These are phyloP conservation scores for Arthrinium puccinioides DNA, from an alignment of 2,329 filamentous ascomycete genomes.

Conservation along the genomic window DNA sequence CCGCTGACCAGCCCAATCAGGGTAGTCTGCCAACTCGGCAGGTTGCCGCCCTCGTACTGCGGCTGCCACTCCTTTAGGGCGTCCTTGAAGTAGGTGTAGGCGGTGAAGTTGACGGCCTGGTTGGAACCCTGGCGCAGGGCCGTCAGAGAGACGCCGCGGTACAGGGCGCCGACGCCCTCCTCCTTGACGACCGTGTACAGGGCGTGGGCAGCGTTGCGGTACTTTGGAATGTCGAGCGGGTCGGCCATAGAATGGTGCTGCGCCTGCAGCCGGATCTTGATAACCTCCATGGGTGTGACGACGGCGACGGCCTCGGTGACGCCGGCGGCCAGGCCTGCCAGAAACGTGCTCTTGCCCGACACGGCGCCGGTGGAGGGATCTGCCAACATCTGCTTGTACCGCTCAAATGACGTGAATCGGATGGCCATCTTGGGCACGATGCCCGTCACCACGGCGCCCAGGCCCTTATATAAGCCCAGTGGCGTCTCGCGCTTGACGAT, in stretches of 20 bases:
- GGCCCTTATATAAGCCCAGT: slow-evolving; percentile 90
- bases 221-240: slow-evolving; percentile 91
- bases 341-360: slow-evolving; percentile 60
- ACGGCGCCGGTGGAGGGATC: slow-evolving; percentile 60
- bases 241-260: slow-evolving; percentile 98
- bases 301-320: slow-evolving; percentile 95
- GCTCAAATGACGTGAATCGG: slow-evolving; percentile 94
- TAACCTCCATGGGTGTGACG: slow-evolving; percentile 97
- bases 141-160: slow-evolving; percentile 88
- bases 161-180: slow-evolving; percentile 81
- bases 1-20: slow-evolving; percentile 85
- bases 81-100: slow-evolving; percentile 89
- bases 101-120: slow-evolving; percentile 98
- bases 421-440: slow-evolving; percentile 99
- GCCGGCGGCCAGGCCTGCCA: slow-evolving; percentile 78
- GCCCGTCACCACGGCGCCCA: slow-evolving; percentile 92
- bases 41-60: slow-evolving; percentile 49
- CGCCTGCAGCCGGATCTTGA: slow-evolving; percentile 97
- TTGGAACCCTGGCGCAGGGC: slow-evolving; percentile 92
- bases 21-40: slow-evolving; percentile 87
- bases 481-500: slow-evolving; percentile 89
- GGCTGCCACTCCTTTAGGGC: slow-evolving; percentile 67
- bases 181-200: slow-evolving; percentile 85
- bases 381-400: slow-evolving; percentile 80
- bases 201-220: slow-evolving; percentile 82